phyloP scores from a whole-genome alignment of 345 rosid genomes.

The Excoecaria agallocha region DNA sequence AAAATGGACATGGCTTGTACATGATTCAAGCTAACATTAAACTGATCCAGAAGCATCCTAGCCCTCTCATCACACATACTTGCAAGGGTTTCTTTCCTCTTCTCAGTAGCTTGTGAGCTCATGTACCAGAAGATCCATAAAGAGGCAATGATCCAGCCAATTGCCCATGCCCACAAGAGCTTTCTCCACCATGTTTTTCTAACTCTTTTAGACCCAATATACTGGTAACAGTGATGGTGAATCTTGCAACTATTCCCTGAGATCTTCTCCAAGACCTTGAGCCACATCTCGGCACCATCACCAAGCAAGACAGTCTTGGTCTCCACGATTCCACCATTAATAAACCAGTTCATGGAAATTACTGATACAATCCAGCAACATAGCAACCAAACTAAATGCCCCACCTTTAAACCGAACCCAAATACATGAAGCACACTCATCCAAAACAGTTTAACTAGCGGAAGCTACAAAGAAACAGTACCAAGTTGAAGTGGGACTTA shows the following conservation, averaged over 20 bases:
- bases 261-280: conserved; percentile 58
- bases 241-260: conserved; percentile 43
- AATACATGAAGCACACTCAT: conserved; percentile 75
- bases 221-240: conserved; percentile 54
- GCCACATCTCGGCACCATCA: conserved; percentile 59
- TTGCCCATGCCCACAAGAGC: conserved; percentile 56
- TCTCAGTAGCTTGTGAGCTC: conserved; percentile 72
- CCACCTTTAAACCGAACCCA: conserved; percentile 79
- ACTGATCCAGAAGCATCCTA: conserved; percentile 96
- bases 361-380: conserved; percentile 71
- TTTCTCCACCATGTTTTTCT: conserved; percentile 61
- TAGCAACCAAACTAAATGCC: conserved; percentile 77
- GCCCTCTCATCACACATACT: conserved; percentile 98
- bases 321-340: conserved; percentile 54
- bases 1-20: conserved; percentile 93
- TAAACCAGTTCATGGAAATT: conserved; percentile 57
- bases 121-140: conserved; percentile 55
- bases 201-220: conserved; percentile 54
- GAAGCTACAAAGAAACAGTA: conserved; percentile 36
- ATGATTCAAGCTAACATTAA: conserved; percentile 98
- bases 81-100: conserved; percentile 68
- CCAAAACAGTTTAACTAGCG: conserved; percentile 40
- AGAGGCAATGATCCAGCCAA: conserved; percentile 49
- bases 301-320: conserved; percentile 44
- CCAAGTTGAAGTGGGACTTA: conserved; percentile 27